Conservation (phyloP, 2,329 filamentous ascomycete genomes). For the Aspergillus proliferans region DNA sequence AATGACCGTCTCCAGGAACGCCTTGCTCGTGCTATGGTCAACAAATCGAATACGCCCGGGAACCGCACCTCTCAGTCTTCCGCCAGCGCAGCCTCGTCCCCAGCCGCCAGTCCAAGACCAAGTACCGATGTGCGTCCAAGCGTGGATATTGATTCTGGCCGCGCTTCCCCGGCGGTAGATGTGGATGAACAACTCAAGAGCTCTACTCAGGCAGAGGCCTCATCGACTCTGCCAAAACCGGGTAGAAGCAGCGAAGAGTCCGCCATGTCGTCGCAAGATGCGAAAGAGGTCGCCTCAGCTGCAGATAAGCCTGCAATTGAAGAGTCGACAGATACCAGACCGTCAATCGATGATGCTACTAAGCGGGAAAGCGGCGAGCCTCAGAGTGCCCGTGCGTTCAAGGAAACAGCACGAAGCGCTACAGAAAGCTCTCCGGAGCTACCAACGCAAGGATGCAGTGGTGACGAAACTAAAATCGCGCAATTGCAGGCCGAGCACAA, state of each 20-base stretch:
- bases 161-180: constrained; percentile 16
- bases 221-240: constrained; percentile 11
- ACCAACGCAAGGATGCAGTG: constrained; percentile 13
- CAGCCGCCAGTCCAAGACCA: constrained; percentile 47
- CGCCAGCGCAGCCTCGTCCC: constrained; percentile 46
- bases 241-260: constrained; percentile 23
- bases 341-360: not conserved
- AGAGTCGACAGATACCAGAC: not conserved
- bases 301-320: constrained; percentile 8
- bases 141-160: constrained; percentile 27
- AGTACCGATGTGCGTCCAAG: constrained; percentile 38
- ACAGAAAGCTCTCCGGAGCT: constrained; percentile 11
- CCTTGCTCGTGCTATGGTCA: constrained; percentile 78
- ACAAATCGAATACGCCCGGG: constrained; percentile 52
- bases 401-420: constrained; percentile 12
- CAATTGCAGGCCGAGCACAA: constrained; percentile 47
- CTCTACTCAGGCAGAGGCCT: constrained; percentile 5
- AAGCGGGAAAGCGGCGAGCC: constrained; percentile 7
- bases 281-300: constrained; percentile 19
- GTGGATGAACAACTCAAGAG: constrained; percentile 15
- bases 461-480: constrained; percentile 42
- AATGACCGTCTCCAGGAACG: constrained; percentile 86
- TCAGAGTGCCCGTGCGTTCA: constrained; percentile 8
- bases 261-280: constrained; percentile 15
- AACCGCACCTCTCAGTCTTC: constrained; percentile 43